phyloP scores from a whole-genome alignment of 2,329 filamentous ascomycete species.

The Claviceps humidiphila region DNA sequence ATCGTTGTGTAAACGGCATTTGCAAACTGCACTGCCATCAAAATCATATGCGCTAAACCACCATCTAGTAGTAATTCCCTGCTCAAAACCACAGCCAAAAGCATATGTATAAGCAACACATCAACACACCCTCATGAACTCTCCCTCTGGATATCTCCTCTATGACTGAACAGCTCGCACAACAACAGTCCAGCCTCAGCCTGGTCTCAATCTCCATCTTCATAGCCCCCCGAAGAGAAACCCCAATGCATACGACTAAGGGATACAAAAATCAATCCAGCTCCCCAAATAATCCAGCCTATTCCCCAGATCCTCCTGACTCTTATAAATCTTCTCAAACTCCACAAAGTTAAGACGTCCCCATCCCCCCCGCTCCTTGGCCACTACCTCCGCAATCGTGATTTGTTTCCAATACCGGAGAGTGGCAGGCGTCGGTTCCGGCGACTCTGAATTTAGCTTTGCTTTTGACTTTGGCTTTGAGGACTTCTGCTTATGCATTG shows the following conservation, averaged over 20 bases:
- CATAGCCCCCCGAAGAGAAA: neutral
- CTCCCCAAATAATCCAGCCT: constrained; percentile 69
- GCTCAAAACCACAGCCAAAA: too few relatives aligned
- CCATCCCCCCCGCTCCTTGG: constrained; percentile 59
- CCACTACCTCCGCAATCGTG: constrained; percentile 54
- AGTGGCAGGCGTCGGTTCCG: constrained; percentile 17
- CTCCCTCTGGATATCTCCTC: too few relatives aligned
- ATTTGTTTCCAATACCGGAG: constrained; percentile 40
- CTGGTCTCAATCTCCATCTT: neutral
- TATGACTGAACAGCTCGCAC: too few relatives aligned
- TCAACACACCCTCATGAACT: too few relatives aligned
- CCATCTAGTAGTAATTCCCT: too few relatives aligned
- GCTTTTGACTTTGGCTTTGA: neutral
- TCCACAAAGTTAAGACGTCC: constrained; percentile 67
- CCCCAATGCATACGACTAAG: constrained; percentile 21
- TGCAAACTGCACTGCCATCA: too few relatives aligned
- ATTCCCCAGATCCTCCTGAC: constrained; percentile 47
- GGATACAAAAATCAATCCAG: constrained; percentile 78
- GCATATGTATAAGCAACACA: too few relatives aligned
- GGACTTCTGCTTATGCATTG: neutral
- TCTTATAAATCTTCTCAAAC: constrained; percentile 63
- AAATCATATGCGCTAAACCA: too few relatives aligned
- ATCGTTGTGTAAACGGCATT: too few relatives aligned
- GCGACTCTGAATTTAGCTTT: neutral
- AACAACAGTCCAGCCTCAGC: neutral